Evolutionary conservation across 73 alveolate species (phyloP), one percentile per base, ranked within the genome.

Genomic region (Paraurostyla sp.): DNA sequence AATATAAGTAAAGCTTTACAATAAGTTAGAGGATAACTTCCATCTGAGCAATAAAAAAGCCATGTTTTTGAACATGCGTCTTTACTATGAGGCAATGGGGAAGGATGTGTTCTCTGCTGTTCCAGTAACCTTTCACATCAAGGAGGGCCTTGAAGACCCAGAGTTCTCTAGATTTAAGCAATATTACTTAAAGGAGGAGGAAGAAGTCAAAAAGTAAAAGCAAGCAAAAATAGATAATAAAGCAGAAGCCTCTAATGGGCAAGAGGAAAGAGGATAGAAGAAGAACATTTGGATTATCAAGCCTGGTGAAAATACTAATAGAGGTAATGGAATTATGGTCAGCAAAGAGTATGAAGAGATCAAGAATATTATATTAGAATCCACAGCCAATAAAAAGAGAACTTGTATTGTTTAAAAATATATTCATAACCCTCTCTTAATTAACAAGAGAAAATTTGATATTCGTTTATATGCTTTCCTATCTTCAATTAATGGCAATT

Each of bases 281-380:
- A 56, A 81, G 20, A 92, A 89, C 76, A 68, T 92, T 49, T 94
- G 97, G 96, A 93, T 93, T 27, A 65, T 94, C 23, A 93, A 94
- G 58, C 97, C 97, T 6, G 97, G 97, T 18, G 98, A 94, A 80
- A 90, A 87, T 43, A 89, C 97, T n/a, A 94, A 93, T 50, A 88
- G 98, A 71, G 97, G 97, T 27, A 45, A 63, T 23, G 92, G 85
- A 13, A 63, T 83, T 63, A 63, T 69, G 50, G 92, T 62, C 60
- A 51, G 81, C 54, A 48, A 60, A n/a, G 83, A 88, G 54, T 81
- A 51, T 32, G 71, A 71, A 29, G 89, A 87, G 49, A 58, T 76
- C 30, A 78, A 75, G 76, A 46, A 32, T 30, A 80, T 78, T n/a
- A 60, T 45, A 0, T 52, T 57, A 43, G 86, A 78, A 46, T 90